These are phyloP conservation scores for Entelexis paramagnoliae DNA, from an alignment of 1,139 yeast species.

Conservation along the genomic window DNA sequence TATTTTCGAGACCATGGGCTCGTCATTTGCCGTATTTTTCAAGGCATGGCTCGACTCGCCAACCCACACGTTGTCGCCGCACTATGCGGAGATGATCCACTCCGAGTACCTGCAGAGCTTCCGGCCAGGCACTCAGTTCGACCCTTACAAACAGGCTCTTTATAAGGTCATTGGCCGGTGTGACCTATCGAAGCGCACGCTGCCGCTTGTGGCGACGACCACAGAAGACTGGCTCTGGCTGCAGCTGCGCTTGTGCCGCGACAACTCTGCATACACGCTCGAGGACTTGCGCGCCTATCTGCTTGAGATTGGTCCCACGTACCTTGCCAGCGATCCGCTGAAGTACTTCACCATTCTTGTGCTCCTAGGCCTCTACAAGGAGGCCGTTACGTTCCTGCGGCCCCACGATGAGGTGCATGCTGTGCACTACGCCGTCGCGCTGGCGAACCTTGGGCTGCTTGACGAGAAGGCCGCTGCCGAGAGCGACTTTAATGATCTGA, in stretches of 20 bases:
- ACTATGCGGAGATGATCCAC: constrained; percentile 58
- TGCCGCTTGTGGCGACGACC: constrained; percentile 64
- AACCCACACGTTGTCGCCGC: constrained; percentile 49
- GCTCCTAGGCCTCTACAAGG: constrained; percentile 70
- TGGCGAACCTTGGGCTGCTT: constrained; percentile 64
- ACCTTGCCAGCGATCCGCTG: constrained; percentile 58
- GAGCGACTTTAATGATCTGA: constrained; percentile 28
- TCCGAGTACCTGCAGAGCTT: constrained; percentile 80
- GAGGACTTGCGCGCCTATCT: constrained; percentile 64
- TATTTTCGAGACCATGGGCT: constrained; percentile 69
- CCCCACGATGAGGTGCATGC: constrained; percentile 58
- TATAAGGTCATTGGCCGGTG: constrained; percentile 90
- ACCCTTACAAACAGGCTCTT: constrained; percentile 82
- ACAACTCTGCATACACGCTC: constrained; percentile 47
- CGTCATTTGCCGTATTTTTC: constrained; percentile 70
- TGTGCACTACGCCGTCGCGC: constrained; percentile 77
- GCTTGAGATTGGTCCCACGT: constrained; percentile 59
- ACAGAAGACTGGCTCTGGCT: constrained; percentile 98
- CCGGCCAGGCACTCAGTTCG: constrained; percentile 57
- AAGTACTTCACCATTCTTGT: constrained; percentile 67
- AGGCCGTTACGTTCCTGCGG: constrained; percentile 52
- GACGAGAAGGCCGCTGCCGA: constrained; percentile 32
- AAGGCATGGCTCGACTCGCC: constrained; percentile 59
- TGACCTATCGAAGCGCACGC: constrained; percentile 58
- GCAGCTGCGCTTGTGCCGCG: constrained; percentile 67